Conservation (phyloP, 2,329 filamentous ascomycete species). For the Alternaria postmessia region DNA sequence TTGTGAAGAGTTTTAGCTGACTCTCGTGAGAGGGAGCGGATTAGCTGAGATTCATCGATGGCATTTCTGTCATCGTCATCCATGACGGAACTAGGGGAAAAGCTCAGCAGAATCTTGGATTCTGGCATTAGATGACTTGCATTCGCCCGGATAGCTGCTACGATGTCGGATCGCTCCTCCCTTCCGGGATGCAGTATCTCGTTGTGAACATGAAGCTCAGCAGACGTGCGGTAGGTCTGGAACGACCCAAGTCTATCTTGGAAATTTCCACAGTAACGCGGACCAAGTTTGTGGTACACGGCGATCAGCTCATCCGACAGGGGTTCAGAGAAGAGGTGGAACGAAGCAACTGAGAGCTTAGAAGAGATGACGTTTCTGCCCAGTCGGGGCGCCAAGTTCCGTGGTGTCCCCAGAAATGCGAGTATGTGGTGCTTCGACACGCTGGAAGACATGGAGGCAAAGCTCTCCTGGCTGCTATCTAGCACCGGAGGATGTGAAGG, state of each 20-base stretch:
- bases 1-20: slow-evolving; percentile 73
- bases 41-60: slow-evolving; percentile 74
- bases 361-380: slow-evolving; percentile 78
- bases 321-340: slow-evolving; percentile 85
- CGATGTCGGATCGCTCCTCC: slow-evolving; percentile 89
- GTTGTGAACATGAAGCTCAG: slow-evolving; percentile 87
- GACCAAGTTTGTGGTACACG: slow-evolving; percentile 88
- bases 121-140: slow-evolving; percentile 85
- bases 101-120: slow-evolving; percentile 79
- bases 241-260: slow-evolving; percentile 96
- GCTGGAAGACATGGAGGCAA: slow-evolving; percentile 70
- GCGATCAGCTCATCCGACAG: slow-evolving; percentile 91
- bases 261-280: slow-evolving; percentile 93
- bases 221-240: slow-evolving; percentile 94
- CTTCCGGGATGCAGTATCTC: slow-evolving; percentile 89
- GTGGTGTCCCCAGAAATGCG: slow-evolving; percentile 91
- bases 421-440: slow-evolving; percentile 76
- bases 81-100: slow-evolving; percentile 81
- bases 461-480: slow-evolving; percentile 70
- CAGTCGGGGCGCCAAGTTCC: slow-evolving; percentile 79
- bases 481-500: slow-evolving; percentile 76
- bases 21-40: slow-evolving; percentile 77
- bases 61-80: slow-evolving; percentile 79
- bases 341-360: slow-evolving; percentile 88
- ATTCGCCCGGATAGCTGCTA: slow-evolving; percentile 85